Percentiles rank a stretch among this genome's conserved stretches.
Evolutionary conservation across 306 rosid genomes (phyloP).

Genomic region (Pterocarpus santalinus): DNA sequence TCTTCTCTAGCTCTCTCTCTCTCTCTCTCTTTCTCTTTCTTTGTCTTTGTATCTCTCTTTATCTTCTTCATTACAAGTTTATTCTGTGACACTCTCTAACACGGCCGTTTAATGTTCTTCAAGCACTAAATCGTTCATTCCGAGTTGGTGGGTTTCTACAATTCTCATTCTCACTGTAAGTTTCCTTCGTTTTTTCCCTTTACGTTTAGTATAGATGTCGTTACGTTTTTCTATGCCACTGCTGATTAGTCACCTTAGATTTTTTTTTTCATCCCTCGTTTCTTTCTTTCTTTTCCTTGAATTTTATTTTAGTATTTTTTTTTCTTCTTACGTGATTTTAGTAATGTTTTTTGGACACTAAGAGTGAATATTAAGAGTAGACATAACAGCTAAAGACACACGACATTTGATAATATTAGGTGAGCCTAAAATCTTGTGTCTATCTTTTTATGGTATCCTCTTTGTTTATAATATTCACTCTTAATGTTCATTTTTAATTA

Average conservation of each 20-base stretch:
- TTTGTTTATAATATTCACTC: too few species aligned
- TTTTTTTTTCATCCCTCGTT: too few species aligned
- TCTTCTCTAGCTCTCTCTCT: not conserved
- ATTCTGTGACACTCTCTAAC: not conserved
- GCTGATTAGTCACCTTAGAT: not conserved
- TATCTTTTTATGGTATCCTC: too few species aligned
- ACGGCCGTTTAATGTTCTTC: not conserved
- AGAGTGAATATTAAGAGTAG: too few species aligned
- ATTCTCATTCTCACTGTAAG: conserved; percentile 27
- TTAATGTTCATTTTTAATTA: too few species aligned
- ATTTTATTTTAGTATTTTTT: too few species aligned
- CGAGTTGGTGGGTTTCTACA: not conserved
- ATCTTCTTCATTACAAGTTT: not conserved
- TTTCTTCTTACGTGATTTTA: too few species aligned
- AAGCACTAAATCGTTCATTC: not conserved
- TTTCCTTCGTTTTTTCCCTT: not conserved
- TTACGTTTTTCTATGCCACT: not conserved
- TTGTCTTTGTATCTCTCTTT: not conserved
- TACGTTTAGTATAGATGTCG: not conserved
- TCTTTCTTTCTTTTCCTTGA: too few species aligned
- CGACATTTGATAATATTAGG: too few species aligned
- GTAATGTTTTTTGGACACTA: too few species aligned
- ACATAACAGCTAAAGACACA: too few species aligned
- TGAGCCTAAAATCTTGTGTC: too few species aligned
- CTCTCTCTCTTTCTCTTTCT: not conserved